phyloP scores from a whole-genome alignment of 179 eudicot species.

The Pouteria campechiana region DNA sequence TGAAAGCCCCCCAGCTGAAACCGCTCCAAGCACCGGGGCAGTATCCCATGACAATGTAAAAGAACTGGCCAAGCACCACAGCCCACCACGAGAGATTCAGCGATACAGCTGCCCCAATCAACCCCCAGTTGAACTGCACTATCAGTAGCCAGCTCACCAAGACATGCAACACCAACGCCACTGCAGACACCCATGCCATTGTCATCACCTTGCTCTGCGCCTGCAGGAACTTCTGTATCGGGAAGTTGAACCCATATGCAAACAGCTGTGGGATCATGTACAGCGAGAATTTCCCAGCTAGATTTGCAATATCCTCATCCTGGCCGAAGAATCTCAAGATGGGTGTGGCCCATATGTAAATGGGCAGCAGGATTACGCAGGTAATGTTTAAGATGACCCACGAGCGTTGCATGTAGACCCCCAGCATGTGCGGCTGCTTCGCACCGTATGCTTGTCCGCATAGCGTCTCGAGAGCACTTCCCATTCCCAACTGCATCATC shows the following conservation, averaged over 20 bases:
- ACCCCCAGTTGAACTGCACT: constrained; percentile 57
- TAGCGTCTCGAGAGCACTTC: constrained; percentile 81
- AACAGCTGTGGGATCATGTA: constrained; percentile 74
- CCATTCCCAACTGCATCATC: constrained; percentile 68
- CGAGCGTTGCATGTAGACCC: constrained; percentile 81
- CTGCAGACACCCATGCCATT: constrained; percentile 50
- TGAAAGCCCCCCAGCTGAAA: constrained; percentile 65
- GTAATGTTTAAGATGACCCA: constrained; percentile 67
- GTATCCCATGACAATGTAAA: constrained; percentile 42
- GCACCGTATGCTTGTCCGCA: constrained; percentile 94
- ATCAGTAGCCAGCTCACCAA: constrained; percentile 58
- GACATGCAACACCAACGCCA: constrained; percentile 49
- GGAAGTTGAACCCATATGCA: constrained; percentile 67
- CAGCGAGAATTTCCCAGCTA: constrained; percentile 54
- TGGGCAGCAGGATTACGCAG: constrained; percentile 34
- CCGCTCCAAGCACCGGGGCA: constrained; percentile 90
- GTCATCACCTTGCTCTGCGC: constrained; percentile 70
- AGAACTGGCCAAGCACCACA: constrained; percentile 41
- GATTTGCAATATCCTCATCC: constrained; percentile 36
- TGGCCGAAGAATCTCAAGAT: constrained; percentile 50
- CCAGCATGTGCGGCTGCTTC: constrained; percentile 55
- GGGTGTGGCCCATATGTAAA: constrained; percentile 55
- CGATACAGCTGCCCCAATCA: constrained; percentile 61
- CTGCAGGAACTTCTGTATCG: constrained; percentile 80
- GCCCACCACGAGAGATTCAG: constrained; percentile 78